phyloP scores from a whole-genome alignment of 106 monocot species.

The Dendrobium nobile region DNA sequence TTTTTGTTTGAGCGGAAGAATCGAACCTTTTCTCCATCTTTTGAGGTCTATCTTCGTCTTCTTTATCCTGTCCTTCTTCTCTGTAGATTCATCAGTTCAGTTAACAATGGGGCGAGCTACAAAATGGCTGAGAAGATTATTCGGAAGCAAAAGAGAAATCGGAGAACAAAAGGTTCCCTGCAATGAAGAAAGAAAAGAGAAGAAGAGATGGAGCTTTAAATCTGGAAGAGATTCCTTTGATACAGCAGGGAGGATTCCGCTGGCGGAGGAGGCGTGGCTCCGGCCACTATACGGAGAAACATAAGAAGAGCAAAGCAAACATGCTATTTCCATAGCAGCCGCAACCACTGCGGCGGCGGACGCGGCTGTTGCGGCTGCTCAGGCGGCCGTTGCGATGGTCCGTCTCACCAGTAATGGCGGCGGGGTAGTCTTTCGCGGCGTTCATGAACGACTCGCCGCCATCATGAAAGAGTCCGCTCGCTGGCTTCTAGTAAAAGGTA shows the following conservation, averaged over 20 bases:
- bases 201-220: slow-evolving; percentile 83
- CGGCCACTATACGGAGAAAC: slow-evolving; percentile 29
- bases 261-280: slow-evolving; percentile 40
- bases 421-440: background rate
- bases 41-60: too few species aligned
- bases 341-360: slow-evolving; percentile 52
- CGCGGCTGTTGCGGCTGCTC: slow-evolving; percentile 54
- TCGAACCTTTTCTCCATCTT: too few species aligned
- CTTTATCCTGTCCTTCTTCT: too few species aligned
- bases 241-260: background rate
- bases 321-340: slow-evolving; percentile 48
- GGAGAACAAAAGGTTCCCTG: slow-evolving; percentile 15
- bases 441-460: slow-evolving; percentile 27
- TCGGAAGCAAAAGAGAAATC: slow-evolving; percentile 45
- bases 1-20: too few species aligned
- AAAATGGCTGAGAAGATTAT: slow-evolving; percentile 56
- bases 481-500: too few species aligned
- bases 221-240: slow-evolving; percentile 25
- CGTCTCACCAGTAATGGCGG: slow-evolving; percentile 32
- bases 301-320: slow-evolving; percentile 17
- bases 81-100: background rate
- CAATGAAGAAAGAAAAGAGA: slow-evolving; percentile 28
- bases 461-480: too few species aligned
- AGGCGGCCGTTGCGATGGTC: slow-evolving; percentile 49
- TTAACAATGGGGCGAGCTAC: slow-evolving; percentile 58